Evolutionary conservation across 768 basidiomycete genomes (phyloP), one percentile per base, ranked within the genome.

Genomic region (Rhizopogon rudus): DNA sequence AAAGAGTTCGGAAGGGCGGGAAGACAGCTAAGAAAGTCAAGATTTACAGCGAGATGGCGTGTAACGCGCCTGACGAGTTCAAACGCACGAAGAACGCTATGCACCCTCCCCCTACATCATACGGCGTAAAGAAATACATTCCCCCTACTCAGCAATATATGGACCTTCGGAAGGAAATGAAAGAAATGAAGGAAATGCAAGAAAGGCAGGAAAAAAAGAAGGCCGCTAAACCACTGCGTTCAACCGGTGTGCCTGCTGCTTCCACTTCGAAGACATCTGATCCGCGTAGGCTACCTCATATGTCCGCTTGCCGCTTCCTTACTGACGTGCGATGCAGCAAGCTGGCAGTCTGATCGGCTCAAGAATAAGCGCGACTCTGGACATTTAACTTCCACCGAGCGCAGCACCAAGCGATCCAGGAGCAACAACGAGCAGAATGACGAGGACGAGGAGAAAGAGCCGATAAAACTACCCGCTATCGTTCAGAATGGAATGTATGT

Each of bases 401-500:
- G 6, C 9, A 29, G 28, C 28, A 44, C 7, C 16, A 44, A 44
- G 16, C 28, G 9, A 29, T 16, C 16, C 16, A 44, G 28, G 16
- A 25, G 14, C 8, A 16, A 16, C 16, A 14, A 44, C 25, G 28
- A 44, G 1, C 9, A 29, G 14, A 16, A 10, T 16, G 6, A 5
- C 13, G 8, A 28, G 14, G 43, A 44, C 25, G 4, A 16, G 25
- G 43, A 25, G 43, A 25, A 44, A 25, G 25, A 44, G 25, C 44
- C 44, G 4, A 3, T 10, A 29, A 9, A 2, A 3, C 9, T 29
- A 2, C 44, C 29, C n/a, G 28, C 51, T 13, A n/a, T 52, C 7
- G 9, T 55, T 2, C 48, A 55, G 46, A 35, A 31, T 40, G 54
- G 46, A 16, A 13, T 29, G 9, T 55, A 55, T 22, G 54, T 31